Base-by-base conservation (phyloP, 129 eudicot species). In the Lonicera japonica region DNA sequence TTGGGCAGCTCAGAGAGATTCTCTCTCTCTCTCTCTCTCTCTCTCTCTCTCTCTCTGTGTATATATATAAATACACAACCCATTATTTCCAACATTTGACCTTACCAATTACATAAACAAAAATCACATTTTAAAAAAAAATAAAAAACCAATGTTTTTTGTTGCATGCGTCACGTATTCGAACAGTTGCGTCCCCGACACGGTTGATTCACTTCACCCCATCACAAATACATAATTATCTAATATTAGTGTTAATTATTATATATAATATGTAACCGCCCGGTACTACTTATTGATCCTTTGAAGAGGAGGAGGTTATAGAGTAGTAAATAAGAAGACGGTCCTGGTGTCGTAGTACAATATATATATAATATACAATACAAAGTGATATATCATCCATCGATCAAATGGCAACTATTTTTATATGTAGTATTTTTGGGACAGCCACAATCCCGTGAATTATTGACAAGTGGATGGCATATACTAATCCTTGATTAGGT, bases 401-500 rank as follows among this genome's bases (percentile, higher is more conserved):
- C n/a, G n/a, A n/a, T n/a, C n/a, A n/a, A n/a, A n/a, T n/a, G n/a
- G n/a, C n/a, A n/a, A n/a, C n/a, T n/a, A n/a, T 15, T 21, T 51
- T n/a, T 29, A 29, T 29, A 29, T 29, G 6, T 29, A n/a, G n/a
- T n/a, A n/a, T 6, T 29, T 29, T 29, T 29, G 6, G 36, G 36
- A 29, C 36, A 29, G 36, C 6, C 4, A 29, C 36, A 29, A 29
- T 29, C 4, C 36, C 36, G 6, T 29, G 36, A 6, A 29, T 29
- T 2, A 29, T 29, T 29, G 36, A 29, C 81, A 76, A 65, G 73
- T 76, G 76, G 64, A 41, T 79, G 76, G 80, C 77, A 23, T 19
- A 63, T 58, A 65, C 15, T 51, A 62, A 59, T 61, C 29, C 59
- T 38, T 15, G 57, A 54, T 56, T 63, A 63, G 45, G 64, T 68